A percentile compares a stretch with the other conserved stretches of the same genome.
phyloP scores from a whole-genome alignment of 768 basidiomycete genomes.

The Neoboletus brunneissimus region DNA sequence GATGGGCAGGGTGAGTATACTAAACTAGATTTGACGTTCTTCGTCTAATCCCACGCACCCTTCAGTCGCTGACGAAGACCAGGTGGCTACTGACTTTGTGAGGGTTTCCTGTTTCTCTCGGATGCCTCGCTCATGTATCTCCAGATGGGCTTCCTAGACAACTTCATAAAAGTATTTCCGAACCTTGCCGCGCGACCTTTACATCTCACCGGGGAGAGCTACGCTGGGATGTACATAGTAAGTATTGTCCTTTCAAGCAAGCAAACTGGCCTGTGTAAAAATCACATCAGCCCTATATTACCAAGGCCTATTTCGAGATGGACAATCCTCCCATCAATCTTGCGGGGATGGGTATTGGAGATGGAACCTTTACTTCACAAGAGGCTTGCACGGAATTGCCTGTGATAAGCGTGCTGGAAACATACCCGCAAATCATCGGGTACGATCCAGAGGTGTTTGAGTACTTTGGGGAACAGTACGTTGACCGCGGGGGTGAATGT shows the following conservation, averaged over 20 bases:
- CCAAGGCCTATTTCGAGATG: slow-evolving; percentile 35
- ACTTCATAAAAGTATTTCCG: too few relatives aligned
- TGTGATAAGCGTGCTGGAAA: slow-evolving; percentile 48
- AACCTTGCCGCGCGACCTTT: slow-evolving; percentile 58
- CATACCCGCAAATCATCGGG: slow-evolving; percentile 10
- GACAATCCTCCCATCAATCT: slow-evolving; percentile 65
- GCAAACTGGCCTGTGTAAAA: not conserved
- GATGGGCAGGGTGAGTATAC: slow-evolving; percentile 49
- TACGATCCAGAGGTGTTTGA: slow-evolving; percentile 66
- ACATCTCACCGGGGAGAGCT: slow-evolving; percentile 70
- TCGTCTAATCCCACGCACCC: slow-evolving; percentile 8
- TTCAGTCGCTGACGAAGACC: slow-evolving; percentile 54
- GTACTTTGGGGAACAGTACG: slow-evolving; percentile 67
- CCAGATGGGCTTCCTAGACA: slow-evolving; percentile 63
- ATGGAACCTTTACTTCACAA: slow-evolving; percentile 38
- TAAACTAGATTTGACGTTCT: not conserved
- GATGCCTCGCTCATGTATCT: not conserved
- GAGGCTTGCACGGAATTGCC: slow-evolving; percentile 51
- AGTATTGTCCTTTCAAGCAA: slow-evolving; percentile 32
- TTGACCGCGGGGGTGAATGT: not conserved
- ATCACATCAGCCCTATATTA: slow-evolving; percentile 63
- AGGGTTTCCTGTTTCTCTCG: slow-evolving; percentile 34
- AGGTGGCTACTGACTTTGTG: slow-evolving; percentile 50
- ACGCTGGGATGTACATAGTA: slow-evolving; percentile 68
- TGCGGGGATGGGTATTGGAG: slow-evolving; percentile 44